These are phyloP conservation scores for Metschnikowia santaceciliae DNA, from an alignment of 805 yeast genomes.

Conservation along the genomic window DNA sequence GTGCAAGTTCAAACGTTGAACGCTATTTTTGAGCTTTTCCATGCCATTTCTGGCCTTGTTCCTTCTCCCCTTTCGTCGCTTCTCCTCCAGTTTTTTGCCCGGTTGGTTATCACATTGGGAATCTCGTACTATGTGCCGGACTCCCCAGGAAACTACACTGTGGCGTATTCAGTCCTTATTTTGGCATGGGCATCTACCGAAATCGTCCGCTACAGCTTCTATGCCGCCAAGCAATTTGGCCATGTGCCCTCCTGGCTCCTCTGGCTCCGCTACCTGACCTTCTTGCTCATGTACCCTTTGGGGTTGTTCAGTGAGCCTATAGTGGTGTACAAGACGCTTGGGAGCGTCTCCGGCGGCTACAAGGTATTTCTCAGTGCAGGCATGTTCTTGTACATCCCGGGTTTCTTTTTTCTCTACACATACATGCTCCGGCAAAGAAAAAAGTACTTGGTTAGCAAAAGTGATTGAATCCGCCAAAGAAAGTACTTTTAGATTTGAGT, in stretches of 20 bases:
- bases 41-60: constrained; percentile 25
- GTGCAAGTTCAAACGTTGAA: constrained; percentile 24
- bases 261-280: constrained; percentile 30
- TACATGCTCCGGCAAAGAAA: constrained; percentile 31
- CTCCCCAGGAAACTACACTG: constrained; percentile 25
- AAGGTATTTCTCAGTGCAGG: constrained; percentile 21
- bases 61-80: constrained; percentile 25
- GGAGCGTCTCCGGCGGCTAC: constrained; percentile 15
- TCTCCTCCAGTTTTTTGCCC: constrained; percentile 27
- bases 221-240: constrained; percentile 18
- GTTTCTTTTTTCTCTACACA: constrained; percentile 24
- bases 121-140: constrained; percentile 26
- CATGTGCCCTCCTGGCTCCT: constrained; percentile 18
- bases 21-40: constrained; percentile 23
- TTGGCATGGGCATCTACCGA: constrained; percentile 32
- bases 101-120: constrained; percentile 27
- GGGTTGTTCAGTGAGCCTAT: constrained; percentile 27
- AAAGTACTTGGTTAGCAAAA: constrained; percentile 9
- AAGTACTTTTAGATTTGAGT: no score
- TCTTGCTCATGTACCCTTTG: constrained; percentile 28
- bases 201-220: constrained; percentile 27
- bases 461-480: not conserved
- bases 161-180: constrained; percentile 20
- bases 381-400: constrained; percentile 28
- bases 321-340: constrained; percentile 25